Conservation (phyloP, 768 basidiomycete genomes). For the Leucosporidium creatinivorum region DNA sequence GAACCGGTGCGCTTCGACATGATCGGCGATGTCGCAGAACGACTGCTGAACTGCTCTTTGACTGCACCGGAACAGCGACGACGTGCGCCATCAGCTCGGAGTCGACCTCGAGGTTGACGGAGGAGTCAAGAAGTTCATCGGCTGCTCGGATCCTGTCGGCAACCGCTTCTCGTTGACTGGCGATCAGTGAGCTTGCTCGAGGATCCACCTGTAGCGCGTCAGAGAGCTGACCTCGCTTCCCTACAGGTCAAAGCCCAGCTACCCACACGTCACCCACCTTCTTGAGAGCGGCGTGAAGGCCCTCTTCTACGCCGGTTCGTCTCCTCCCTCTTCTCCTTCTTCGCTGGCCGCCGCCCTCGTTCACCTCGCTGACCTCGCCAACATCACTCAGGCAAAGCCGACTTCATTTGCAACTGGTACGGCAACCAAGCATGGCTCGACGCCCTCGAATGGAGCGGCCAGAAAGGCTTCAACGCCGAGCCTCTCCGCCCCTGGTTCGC, state of each 20-base stretch:
- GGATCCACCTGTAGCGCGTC: no score
- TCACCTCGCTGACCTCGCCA: constrained; percentile 24
- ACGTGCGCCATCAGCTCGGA: constrained; percentile 28
- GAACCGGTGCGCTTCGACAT: constrained; percentile 13
- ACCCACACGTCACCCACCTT: constrained; percentile 62
- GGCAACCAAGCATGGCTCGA: constrained; percentile 74
- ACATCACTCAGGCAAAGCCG: constrained; percentile 36
- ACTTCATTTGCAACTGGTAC: constrained; percentile 75
- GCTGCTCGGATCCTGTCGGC: constrained; percentile 32
- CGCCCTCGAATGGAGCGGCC: constrained; percentile 56
- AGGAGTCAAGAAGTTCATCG: constrained; percentile 29
- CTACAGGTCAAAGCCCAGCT: constrained; percentile 7
- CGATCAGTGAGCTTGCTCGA: constrained; percentile 26
- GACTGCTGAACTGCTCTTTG: background rate
- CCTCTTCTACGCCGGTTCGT: constrained; percentile 69
- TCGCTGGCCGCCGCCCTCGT: constrained; percentile 19
- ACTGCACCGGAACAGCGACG: background rate
- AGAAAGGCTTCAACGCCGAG: constrained; percentile 51
- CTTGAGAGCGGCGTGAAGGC: constrained; percentile 73
- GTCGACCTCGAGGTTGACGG: constrained; percentile 30
- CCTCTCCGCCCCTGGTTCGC: constrained; percentile 27
- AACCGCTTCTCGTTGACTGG: constrained; percentile 28
- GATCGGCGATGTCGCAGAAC: no score
- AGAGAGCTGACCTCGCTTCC: background rate
- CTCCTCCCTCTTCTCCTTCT: no score